Evolutionary conservation across 1,284 basidiomycete genomes (phyloP), one percentile per base, ranked within the genome.

Genomic region (Flammula alnicola): DNA sequence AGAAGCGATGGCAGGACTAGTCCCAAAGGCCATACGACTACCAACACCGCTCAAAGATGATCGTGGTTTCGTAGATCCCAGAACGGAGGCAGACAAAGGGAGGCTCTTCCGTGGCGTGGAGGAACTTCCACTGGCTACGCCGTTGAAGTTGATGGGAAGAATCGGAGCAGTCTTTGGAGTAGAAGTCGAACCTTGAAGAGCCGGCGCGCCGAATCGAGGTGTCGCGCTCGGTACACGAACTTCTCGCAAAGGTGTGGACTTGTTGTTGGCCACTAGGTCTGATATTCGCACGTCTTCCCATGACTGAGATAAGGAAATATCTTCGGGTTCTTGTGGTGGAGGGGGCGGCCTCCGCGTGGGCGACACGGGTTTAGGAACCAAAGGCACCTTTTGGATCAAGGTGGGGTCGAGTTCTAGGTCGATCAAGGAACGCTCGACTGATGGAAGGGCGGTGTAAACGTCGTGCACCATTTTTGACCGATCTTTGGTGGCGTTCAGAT

Each of bases 401-500:
- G 46, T 51, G 8, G 50, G 51, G 30, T 63, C 63, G 9, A 73
- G 60, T 25, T 71, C 70, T 2, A 61, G 49, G 33, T 71, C 70
- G 11, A 72, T 45, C 16, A 68, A 44, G 3, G 62, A 57, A 8
- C 70, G 70, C 50, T 74, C 69, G 4, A 67, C 59, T 3, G 56
- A 54, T 16, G 71, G 63, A 12, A 72, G 60, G 0, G 66, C 63
- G 3, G 60, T 50, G 41, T 69, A 69, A 1, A 72, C 56, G 29
- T 72, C 69, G 25, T 66, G 62, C 46, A 93, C 82, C 76, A 89
- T 88, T 56, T 83, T 78, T 16, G 79, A 76, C 19, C 88, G 78
- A 12, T 84, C 81, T 27, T 73, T 71, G 1, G 47, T 69, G 57
- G 64, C 61, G 46, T 57, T 65, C 40, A 61, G 65, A 52, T 63